These are phyloP conservation scores for Aleurites moluccanus DNA, from an alignment of 441 rosid genomes.

Conservation along the genomic window DNA sequence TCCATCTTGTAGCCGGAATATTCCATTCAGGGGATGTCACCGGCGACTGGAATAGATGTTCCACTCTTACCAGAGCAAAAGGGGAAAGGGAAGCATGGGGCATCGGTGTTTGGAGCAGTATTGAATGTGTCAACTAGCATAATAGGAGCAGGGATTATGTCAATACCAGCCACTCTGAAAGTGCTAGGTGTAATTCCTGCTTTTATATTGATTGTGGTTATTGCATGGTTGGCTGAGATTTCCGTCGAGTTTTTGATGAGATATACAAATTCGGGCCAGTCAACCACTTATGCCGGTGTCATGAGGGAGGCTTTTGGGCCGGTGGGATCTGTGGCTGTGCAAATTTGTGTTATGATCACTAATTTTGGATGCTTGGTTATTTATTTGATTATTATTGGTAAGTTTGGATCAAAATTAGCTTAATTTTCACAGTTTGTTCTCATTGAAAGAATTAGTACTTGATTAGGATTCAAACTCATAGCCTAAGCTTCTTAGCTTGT, in stretches of 20 bases:
- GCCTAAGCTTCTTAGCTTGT: no score
- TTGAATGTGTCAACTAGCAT: constrained; percentile 81
- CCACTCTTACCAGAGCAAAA: constrained; percentile 55
- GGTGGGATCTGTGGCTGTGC: constrained; percentile 52
- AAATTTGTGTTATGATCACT: constrained; percentile 53
- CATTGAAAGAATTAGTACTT: not conserved
- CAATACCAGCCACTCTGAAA: constrained; percentile 77
- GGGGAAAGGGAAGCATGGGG: constrained; percentile 28
- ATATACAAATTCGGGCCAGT: constrained; percentile 51
- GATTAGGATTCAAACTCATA: no score
- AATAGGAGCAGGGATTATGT: constrained; percentile 91
- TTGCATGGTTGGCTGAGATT: constrained; percentile 64
- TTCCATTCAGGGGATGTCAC: constrained; percentile 45
- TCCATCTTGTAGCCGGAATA: constrained; percentile 16
- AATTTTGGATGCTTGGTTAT: constrained; percentile 71
- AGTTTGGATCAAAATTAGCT: not conserved
- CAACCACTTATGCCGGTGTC: constrained; percentile 66
- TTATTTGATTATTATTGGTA: constrained; percentile 71
- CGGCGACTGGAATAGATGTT: constrained; percentile 25
- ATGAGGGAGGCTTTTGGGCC: constrained; percentile 73
- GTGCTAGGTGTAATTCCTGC: constrained; percentile 80
- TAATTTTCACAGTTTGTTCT: not conserved
- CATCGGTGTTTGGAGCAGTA: constrained; percentile 65
- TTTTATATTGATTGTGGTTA: constrained; percentile 41
- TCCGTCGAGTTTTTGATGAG: constrained; percentile 74